phyloP scores from a whole-genome alignment of 257 asterid genomes.

The Datura wrightii region DNA sequence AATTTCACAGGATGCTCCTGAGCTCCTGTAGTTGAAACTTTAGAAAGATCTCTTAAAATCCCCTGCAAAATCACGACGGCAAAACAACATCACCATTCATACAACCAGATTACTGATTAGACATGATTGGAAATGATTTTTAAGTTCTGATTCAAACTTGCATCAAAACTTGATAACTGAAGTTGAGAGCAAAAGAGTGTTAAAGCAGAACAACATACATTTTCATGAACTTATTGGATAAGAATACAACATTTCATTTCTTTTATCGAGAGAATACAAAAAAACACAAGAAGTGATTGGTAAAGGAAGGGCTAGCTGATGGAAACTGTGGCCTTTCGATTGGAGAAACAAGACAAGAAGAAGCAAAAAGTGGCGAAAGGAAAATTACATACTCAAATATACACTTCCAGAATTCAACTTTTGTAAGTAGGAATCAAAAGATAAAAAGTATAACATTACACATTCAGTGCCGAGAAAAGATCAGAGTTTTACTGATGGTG shows the following conservation, averaged over 20 bases:
- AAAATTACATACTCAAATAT: background rate
- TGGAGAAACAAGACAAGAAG: background rate
- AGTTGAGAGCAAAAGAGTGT: background rate
- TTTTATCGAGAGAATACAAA: background rate
- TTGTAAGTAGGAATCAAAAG: background rate
- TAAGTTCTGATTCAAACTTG: background rate
- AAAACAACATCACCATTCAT: background rate
- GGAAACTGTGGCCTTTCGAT: background rate
- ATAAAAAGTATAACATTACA: slow-evolving; percentile 1
- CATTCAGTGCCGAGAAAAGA: background rate
- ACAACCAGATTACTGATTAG: slow-evolving; percentile 1
- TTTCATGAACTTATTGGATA: background rate
- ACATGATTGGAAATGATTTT: background rate
- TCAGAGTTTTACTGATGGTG: background rate
- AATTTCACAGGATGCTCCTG: slow-evolving; percentile 10
- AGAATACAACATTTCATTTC: slow-evolving; percentile 9
- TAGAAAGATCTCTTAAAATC: slow-evolving; percentile 30
- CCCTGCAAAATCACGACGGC: slow-evolving; percentile 30
- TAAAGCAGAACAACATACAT: background rate
- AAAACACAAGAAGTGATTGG: background rate
- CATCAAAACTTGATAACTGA: background rate
- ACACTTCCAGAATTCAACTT: slow-evolving; percentile 20
- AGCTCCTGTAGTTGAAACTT: slow-evolving; percentile 25
- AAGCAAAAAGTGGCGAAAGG: slow-evolving; percentile 3
- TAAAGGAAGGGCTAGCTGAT: background rate